Conservation (phyloP, 768 basidiomycete species). For the Cytidiella melzeri region DNA sequence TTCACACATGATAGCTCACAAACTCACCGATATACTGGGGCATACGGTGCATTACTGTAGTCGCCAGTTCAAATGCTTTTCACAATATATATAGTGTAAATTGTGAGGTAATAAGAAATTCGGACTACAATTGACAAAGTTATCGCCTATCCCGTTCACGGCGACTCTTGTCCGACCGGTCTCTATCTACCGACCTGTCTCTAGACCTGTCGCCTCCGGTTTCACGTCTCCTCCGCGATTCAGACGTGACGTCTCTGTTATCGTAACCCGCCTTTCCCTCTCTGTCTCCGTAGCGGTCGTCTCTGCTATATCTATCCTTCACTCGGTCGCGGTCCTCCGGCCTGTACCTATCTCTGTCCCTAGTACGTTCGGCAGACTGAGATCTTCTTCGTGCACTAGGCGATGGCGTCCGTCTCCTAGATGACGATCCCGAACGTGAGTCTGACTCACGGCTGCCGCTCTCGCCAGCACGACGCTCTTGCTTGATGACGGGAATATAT, state of each 20-base stretch:
- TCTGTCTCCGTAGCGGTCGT: slow-evolving; percentile 21
- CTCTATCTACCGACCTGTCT: slow-evolving; percentile 8
- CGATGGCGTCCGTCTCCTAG: slow-evolving; percentile 35
- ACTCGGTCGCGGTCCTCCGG: slow-evolving; percentile 25
- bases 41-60: no score
- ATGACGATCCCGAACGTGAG: slow-evolving; percentile 13
- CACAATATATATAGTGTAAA: no score
- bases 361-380: slow-evolving; percentile 28
- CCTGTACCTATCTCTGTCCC: slow-evolving; percentile 21
- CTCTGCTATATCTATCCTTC: slow-evolving; percentile 24
- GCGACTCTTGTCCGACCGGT: neutral
- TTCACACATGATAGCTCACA: no score
- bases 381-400: slow-evolving; percentile 44
- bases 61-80: no score
- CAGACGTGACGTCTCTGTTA: slow-evolving; percentile 9
- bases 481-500: slow-evolving; percentile 80
- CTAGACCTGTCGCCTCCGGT: slow-evolving; percentile 3
- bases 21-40: no score
- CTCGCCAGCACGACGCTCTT: slow-evolving; percentile 36
- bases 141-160: slow-evolving; percentile 10
- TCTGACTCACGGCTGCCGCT: slow-evolving; percentile 19
- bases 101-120: no score
- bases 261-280: slow-evolving; percentile 24
- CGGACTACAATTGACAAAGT: no score
- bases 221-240: neutral